A percentile compares a stretch with the other conserved stretches of the same genome.
Conservation (phyloP, 495 filamentous ascomycete genomes). For the Penicillium paxilli region DNA sequence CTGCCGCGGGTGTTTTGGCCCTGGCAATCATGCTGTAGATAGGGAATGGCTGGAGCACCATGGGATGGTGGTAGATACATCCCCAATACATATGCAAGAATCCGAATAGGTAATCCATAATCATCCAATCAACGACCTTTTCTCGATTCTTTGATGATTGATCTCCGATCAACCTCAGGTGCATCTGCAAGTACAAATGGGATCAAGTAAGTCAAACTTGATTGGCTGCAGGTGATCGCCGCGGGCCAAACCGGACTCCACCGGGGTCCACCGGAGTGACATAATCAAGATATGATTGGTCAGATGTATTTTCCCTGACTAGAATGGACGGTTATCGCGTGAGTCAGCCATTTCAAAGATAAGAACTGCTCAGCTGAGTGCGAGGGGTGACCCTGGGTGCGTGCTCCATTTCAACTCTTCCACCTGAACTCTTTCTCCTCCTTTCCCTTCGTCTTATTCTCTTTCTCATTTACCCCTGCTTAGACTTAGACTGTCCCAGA, state of each 20-base stretch:
- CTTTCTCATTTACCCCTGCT: background rate
- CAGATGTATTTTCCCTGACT: background rate
- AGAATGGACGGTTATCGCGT: no score
- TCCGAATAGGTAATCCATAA: no score
- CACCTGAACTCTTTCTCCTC: background rate
- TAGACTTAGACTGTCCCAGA: background rate
- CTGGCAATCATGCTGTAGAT: slow-evolving; percentile 10
- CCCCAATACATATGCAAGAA: no score
- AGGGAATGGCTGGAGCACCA: background rate
- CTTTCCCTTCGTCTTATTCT: slow-evolving; percentile 4
- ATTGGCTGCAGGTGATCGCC: background rate
- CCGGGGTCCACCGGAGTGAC: background rate
- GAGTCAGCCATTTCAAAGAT: slow-evolving; percentile 2
- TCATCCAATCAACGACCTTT: no score
- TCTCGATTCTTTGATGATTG: no score
- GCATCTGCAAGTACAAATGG: no score
- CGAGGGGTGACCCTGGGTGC: slow-evolving; percentile 8
- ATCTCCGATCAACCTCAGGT: no score
- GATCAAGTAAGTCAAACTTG: background rate
- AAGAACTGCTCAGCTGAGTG: slow-evolving; percentile 4
- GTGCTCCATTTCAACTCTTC: background rate
- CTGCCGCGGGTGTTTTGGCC: slow-evolving; percentile 12
- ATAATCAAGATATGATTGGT: background rate
- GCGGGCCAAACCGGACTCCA: slow-evolving; percentile 1
- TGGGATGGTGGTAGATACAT: no score